These are phyloP conservation scores for Botryotinia globosa DNA, from an alignment of 2,329 filamentous ascomycete genomes.

Conservation along the genomic window DNA sequence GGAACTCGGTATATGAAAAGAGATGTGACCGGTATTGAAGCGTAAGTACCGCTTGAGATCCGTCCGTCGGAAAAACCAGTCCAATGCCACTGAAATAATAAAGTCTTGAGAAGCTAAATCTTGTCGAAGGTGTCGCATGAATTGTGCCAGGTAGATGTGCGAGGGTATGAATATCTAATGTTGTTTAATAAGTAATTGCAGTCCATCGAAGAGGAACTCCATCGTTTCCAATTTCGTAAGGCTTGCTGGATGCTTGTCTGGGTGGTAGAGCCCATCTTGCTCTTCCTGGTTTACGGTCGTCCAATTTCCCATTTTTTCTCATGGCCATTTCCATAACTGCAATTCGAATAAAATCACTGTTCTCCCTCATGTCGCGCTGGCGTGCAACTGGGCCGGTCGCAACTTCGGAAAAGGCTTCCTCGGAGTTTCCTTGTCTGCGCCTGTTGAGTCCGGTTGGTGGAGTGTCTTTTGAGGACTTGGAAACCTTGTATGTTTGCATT, in stretches of 20 bases:
- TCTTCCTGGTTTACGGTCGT: slow-evolving; percentile 62
- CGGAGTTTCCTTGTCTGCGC: slow-evolving; percentile 32
- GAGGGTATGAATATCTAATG: neutral
- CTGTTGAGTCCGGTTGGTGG: slow-evolving; percentile 39
- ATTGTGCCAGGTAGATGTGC: neutral
- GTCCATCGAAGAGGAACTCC: slow-evolving; percentile 61
- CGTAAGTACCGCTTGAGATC: slow-evolving; percentile 3
- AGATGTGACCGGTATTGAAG: slow-evolving; percentile 5
- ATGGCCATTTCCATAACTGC: slow-evolving; percentile 72
- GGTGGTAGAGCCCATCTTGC: slow-evolving; percentile 68
- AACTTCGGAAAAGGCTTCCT: slow-evolving; percentile 39
- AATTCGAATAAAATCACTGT: slow-evolving; percentile 67
- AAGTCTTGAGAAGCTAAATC: neutral
- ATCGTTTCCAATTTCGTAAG: slow-evolving; percentile 55
- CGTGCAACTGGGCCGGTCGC: slow-evolving; percentile 47
- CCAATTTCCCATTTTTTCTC: slow-evolving; percentile 64
- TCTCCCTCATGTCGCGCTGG: slow-evolving; percentile 67
- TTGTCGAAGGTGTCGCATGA: neutral
- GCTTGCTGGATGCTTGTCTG: slow-evolving; percentile 52
- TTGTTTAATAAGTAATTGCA: slow-evolving; percentile 34
- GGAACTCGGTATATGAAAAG: slow-evolving; percentile 3
- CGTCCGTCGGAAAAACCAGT: slow-evolving; percentile 2
- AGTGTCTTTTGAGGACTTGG: slow-evolving; percentile 39
- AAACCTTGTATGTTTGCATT: slow-evolving; percentile 64
- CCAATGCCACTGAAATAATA: neutral